Base-by-base conservation (phyloP, 2,329 filamentous ascomycete genomes). In the Amylocarpus encephaloides region DNA sequence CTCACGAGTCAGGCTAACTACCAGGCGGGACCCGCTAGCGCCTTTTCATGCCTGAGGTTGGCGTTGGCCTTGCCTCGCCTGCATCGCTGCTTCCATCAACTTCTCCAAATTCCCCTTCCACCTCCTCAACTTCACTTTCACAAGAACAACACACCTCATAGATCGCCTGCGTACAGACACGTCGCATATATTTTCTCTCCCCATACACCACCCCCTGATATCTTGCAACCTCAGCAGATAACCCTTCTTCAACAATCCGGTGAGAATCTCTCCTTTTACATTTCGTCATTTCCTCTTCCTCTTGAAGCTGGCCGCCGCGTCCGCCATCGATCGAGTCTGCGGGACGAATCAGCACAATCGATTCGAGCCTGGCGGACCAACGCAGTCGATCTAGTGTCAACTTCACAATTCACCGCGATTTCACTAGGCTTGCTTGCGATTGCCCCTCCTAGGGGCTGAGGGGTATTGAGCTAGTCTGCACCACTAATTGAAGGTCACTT, bases 401-500 rank as follows among this genome's bases (percentile, higher is more conserved):
- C 35, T 11, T 36, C 16, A n/a, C 30, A 29, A 38, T 36, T 15
- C 12, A 32, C 18, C 18, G 33, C 40, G 11, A n/a, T 44, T 46
- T n/a, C 22, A 26, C 40, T 18, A 53, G 45, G 42, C 44, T 49
- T 53, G 42, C 44, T 49, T 53, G 53, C 55, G 48, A 53, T 49
- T 59, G 51, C 60, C 60, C 59, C 61, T 62, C 60, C 43, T 41
- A 30, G 6, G n/a, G 15, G 51, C 43, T 53, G 62, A 64, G 62
- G 62, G 62, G 62, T 53, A 64, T 38, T 51, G 42, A 26, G 48
- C 53, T 39, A 43, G 50, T 42, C 38, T 48, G 41, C 19, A 38
- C 42, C 48, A 51, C 46, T 41, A 22, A 15, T 39, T 50, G 34
- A 26, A 40, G 34, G 33, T 15, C 32, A 30, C 42, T 26, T 43